A percentile compares a stretch with the other conserved stretches of the same genome.
Evolutionary conservation across 495 filamentous ascomycete genomes (phyloP).

Genomic region (Hyaloscypha finlandica): DNA sequence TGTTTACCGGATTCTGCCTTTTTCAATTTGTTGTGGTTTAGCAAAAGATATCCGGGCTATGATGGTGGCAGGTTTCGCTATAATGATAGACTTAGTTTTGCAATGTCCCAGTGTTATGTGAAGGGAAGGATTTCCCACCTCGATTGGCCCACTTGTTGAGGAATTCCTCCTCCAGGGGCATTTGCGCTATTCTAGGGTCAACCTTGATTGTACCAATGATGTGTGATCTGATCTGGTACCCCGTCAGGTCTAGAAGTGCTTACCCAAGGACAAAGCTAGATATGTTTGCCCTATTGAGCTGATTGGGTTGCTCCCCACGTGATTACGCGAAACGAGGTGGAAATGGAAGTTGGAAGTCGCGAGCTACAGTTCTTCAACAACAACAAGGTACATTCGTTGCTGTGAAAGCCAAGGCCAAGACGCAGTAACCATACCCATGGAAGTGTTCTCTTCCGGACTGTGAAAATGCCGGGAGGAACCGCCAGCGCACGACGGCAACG

Average conservation of each 20-base stretch:
- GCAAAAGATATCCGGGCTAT: slow-evolving; percentile 10
- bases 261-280: no score
- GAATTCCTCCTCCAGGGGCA: no score
- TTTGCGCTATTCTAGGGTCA: no score
- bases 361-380: neutral
- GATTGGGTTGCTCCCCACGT: no score
- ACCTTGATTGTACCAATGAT: no score
- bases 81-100: neutral
- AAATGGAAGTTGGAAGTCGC: neutral
- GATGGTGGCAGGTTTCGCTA: neutral
- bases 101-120: neutral
- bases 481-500: slow-evolving; percentile 32
- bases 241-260: no score
- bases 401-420: neutral
- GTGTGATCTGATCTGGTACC: no score
- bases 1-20: neutral
- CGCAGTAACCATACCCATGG: neutral
- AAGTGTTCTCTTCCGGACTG: neutral
- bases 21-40: neutral
- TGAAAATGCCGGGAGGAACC: slow-evolving; percentile 17
- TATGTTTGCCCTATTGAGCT: no score
- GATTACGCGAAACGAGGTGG: no score
- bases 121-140: no score
- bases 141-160: no score
- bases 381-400: neutral